Percentiles rank a stretch among this genome's conserved stretches.
Conservation (phyloP, 371 early-diverging fungal genomes). For the Actinomortierella wolfii region DNA sequence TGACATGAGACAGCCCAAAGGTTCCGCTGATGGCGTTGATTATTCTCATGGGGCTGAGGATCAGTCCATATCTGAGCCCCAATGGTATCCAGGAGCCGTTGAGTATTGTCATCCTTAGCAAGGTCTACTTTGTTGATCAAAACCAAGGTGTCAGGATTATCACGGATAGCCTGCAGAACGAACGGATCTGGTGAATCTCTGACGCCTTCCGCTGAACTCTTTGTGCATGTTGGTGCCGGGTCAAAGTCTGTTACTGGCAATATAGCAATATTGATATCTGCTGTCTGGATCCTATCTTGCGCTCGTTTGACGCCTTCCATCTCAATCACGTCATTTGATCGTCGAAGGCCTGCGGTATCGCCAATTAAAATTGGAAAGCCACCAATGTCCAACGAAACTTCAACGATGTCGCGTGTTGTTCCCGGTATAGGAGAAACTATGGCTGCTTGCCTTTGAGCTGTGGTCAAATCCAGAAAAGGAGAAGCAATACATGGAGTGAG, state of each 20-base stretch:
- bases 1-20: slow-evolving; percentile 66
- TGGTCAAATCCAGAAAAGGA: not conserved
- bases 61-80: slow-evolving; percentile 15
- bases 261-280: slow-evolving; percentile 40
- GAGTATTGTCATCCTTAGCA: slow-evolving; percentile 6
- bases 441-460: slow-evolving; percentile 77
- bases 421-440: slow-evolving; percentile 84
- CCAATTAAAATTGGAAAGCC: slow-evolving; percentile 78
- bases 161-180: slow-evolving; percentile 50
- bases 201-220: slow-evolving; percentile 19
- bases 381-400: slow-evolving; percentile 72
- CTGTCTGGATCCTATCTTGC: slow-evolving; percentile 29
- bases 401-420: slow-evolving; percentile 83
- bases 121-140: slow-evolving; percentile 73
- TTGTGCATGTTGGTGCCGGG: not conserved
- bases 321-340: slow-evolving; percentile 69
- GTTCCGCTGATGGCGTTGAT: not conserved
- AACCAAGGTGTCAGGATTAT: slow-evolving; percentile 59
- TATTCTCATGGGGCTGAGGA: not conserved
- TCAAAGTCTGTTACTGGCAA: slow-evolving; percentile 35
- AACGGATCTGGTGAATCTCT: slow-evolving; percentile 34
- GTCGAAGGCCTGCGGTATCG: slow-evolving; percentile 81
- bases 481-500: too few relatives aligned
- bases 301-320: slow-evolving; percentile 77
- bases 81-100: slow-evolving; percentile 10